phyloP scores from a whole-genome alignment of 768 basidiomycete genomes.

The Boletales sp. region DNA sequence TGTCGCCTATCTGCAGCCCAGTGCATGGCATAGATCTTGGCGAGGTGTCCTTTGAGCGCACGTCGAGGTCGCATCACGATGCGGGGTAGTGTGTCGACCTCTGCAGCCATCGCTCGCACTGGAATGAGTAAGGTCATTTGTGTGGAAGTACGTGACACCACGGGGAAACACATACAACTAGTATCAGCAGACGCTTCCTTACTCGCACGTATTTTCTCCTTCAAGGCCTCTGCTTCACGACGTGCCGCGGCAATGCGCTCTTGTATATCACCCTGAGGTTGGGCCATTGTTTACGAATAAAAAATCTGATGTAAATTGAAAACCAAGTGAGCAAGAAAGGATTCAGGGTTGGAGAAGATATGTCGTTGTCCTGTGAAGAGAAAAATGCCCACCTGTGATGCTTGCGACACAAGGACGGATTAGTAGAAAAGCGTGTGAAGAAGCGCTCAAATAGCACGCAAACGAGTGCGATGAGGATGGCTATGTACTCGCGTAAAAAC shows the following conservation, averaged over 20 bases:
- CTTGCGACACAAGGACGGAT: conserved; percentile 28
- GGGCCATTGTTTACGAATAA: conserved; percentile 52
- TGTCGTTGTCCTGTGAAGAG: conserved; percentile 11
- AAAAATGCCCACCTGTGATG: conserved; percentile 29
- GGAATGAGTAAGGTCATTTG: conserved; percentile 12
- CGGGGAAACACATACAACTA: conserved; percentile 63
- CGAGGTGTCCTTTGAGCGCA: conserved; percentile 93
- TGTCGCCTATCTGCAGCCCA: conserved; percentile 98
- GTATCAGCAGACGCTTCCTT: conserved; percentile 98
- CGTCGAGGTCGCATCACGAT: conserved; percentile 96
- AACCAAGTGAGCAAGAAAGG: conserved; percentile 1
- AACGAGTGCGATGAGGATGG: conserved; percentile 11
- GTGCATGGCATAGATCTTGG: conserved; percentile 99
- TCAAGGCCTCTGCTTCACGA: conserved; percentile 93
- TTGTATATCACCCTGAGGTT: conserved; percentile 80
- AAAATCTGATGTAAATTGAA: conserved; percentile 4
- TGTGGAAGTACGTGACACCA: not conserved
- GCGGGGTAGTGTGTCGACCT: conserved; percentile 92
- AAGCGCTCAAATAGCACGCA: conserved; percentile 14
- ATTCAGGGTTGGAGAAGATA: not conserved
- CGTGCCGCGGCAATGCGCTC: conserved; percentile 94
- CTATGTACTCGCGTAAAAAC: conserved; percentile 6
- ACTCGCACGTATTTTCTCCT: conserved; percentile 97
- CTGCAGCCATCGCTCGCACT: conserved; percentile 99
- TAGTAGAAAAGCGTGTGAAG: conserved; percentile 26